A percentile compares a stretch with the other conserved stretches of the same genome.
Conservation (phyloP, 2,329 filamentous ascomycete genomes). For the Talaromyces sp. region DNA sequence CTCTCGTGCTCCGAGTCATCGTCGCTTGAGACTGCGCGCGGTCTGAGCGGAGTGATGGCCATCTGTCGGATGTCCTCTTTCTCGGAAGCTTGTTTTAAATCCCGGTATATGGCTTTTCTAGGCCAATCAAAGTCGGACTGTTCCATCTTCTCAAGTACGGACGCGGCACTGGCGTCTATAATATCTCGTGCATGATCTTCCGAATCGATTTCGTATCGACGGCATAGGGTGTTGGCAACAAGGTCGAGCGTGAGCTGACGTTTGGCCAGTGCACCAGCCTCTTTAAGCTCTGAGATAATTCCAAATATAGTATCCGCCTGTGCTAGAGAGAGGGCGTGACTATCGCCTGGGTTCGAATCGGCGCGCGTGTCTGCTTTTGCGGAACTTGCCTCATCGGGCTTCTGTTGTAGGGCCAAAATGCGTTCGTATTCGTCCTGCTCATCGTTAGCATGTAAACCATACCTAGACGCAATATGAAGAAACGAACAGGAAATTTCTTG, state of each 20-base stretch:
- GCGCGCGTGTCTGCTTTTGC: conserved; percentile 17
- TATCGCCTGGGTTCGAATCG: conserved; percentile 20
- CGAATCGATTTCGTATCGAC: conserved; percentile 29
- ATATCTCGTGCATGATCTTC: conserved; percentile 32
- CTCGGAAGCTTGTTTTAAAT: conserved; percentile 31
- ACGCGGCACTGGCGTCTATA: conserved; percentile 26
- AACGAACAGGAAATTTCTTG: conserved; percentile 36
- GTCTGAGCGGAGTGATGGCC: conserved; percentile 30
- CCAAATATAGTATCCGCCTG: conserved; percentile 35
- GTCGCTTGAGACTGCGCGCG: conserved; percentile 18
- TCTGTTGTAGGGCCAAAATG: conserved; percentile 22
- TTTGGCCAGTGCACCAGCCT: conserved; percentile 36
- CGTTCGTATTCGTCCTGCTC: conserved; percentile 29
- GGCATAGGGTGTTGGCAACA: conserved; percentile 25
- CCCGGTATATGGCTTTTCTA: conserved; percentile 37
- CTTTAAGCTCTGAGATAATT: conserved; percentile 33
- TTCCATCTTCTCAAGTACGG: conserved; percentile 32
- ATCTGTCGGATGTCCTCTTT: conserved; percentile 21
- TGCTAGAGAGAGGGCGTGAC: conserved; percentile 22
- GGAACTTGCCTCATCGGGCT: conserved; percentile 15
- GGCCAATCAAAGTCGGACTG: conserved; percentile 35
- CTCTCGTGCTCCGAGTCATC: conserved; percentile 17
- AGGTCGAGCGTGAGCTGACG: conserved; percentile 35
- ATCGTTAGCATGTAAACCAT: neutral
- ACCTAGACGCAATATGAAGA: neutral